These are phyloP conservation scores for Triticum timopheevii DNA, from an alignment of 176 grass and related monocot species.

Conservation along the genomic window DNA sequence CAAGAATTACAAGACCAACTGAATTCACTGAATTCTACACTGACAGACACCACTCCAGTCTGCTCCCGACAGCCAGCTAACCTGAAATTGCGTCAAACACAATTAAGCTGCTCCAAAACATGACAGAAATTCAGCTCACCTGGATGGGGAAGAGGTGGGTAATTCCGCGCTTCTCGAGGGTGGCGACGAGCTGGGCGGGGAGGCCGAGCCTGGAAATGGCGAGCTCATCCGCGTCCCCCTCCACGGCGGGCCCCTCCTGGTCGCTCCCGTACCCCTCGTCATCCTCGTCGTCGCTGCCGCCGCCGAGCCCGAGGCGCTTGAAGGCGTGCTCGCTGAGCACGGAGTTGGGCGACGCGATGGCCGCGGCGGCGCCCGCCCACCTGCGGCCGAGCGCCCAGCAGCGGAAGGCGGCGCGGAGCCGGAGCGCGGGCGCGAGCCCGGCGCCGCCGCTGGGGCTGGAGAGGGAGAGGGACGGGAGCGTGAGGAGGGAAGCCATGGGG, in stretches of 20 bases:
- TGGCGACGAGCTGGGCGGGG: constrained; percentile 62
- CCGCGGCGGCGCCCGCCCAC: constrained; percentile 32
- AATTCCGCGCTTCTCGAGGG: constrained; percentile 86
- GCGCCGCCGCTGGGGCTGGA: constrained; percentile 29
- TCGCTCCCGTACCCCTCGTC: constrained; percentile 47
- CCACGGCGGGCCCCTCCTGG: constrained; percentile 32
- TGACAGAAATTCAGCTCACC: constrained; percentile 15
- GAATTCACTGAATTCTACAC: constrained; percentile 12
- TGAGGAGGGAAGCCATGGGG: constrained; percentile 64
- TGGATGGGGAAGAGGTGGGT: constrained; percentile 95
- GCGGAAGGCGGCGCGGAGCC: constrained; percentile 27
- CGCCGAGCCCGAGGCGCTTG: constrained; percentile 61
- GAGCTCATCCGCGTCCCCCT: constrained; percentile 64
- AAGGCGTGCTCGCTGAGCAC: constrained; percentile 95
- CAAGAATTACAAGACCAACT: constrained; percentile 1
- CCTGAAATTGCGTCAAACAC: neutral
- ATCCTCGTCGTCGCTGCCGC: constrained; percentile 38
- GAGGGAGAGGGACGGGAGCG: constrained; percentile 63
- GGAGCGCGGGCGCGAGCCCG: neutral
- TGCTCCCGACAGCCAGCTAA: neutral
- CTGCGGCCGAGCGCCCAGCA: constrained; percentile 37
- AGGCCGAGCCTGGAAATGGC: constrained; percentile 71
- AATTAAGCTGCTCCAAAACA: neutral
- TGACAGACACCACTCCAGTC: neutral
- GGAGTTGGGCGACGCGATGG: constrained; percentile 73